Conservation (phyloP, 2,329 filamentous ascomycete species). For the Talaromyces sp. region DNA sequence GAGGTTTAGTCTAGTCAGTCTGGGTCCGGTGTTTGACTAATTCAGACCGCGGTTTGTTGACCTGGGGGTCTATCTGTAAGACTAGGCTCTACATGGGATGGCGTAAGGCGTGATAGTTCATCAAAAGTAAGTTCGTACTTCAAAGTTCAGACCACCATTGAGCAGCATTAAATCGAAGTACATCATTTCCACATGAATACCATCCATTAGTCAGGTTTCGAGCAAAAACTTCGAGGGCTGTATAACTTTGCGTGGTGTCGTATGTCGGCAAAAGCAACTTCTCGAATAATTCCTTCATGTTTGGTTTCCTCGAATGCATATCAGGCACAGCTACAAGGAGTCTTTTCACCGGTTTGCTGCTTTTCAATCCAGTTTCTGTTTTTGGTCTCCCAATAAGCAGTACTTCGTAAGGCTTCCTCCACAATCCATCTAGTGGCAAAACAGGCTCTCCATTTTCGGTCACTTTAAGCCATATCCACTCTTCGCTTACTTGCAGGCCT, state of each 20-base stretch:
- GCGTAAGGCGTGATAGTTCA: conserved; percentile 1
- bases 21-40: conserved; percentile 50
- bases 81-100: neutral
- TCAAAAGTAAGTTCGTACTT: too few species aligned
- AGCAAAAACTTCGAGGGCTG: conserved; percentile 57
- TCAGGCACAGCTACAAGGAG: conserved; percentile 57
- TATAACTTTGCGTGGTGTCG: conserved; percentile 28
- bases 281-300: conserved; percentile 52
- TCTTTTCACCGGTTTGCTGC: conserved; percentile 29
- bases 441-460: conserved; percentile 51
- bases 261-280: conserved; percentile 15
- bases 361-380: conserved; percentile 8
- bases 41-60: neutral
- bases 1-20: conserved; percentile 58
- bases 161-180: conserved; percentile 54
- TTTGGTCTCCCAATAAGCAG: conserved; percentile 42
- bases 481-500: conserved; percentile 49
- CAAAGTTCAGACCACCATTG: conserved; percentile 41
- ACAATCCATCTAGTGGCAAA: conserved; percentile 45
- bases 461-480: conserved; percentile 62
- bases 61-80: neutral
- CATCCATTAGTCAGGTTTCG: conserved; percentile 55
- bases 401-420: conserved; percentile 59
- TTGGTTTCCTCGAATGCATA: conserved; percentile 61
- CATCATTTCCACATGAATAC: conserved; percentile 60